Conservation (phyloP, 1,284 basidiomycete species). For the Cerioporus squamosus region DNA sequence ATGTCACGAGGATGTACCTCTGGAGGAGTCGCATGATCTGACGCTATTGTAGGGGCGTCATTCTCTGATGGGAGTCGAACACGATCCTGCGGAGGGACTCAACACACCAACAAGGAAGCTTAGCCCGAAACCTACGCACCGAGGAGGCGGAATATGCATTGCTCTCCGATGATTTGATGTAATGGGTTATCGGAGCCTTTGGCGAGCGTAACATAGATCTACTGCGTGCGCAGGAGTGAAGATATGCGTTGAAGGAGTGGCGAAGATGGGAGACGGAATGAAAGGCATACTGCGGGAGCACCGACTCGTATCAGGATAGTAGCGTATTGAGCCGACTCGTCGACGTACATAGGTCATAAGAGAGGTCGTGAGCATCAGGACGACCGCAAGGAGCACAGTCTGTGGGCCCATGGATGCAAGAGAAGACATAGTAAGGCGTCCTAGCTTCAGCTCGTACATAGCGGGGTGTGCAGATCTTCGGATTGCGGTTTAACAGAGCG, state of each 20-base stretch:
- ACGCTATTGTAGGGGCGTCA: too few relatives aligned
- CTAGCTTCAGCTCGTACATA: conserved; percentile 5
- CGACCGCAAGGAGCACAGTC: neutral
- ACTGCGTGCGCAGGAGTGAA: neutral
- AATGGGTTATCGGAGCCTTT: neutral
- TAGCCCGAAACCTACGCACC: too few relatives aligned
- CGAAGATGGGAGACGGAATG: neutral
- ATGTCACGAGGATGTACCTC: too few relatives aligned
- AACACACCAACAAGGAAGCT: too few relatives aligned
- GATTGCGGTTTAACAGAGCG: neutral
- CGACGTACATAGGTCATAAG: conserved; percentile 14
- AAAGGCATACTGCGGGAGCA: conserved; percentile 5
- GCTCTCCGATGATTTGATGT: neutral
- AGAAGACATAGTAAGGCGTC: neutral
- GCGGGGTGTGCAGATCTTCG: neutral
- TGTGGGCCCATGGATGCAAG: neutral
- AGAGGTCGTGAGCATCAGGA: neutral
- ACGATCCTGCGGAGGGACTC: too few relatives aligned
- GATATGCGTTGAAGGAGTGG: neutral
- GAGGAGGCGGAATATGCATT: too few relatives aligned
- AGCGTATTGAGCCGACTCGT: neutral
- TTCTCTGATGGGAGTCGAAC: too few relatives aligned
- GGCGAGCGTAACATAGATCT: neutral
- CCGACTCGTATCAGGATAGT: neutral
- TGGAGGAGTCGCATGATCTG: too few relatives aligned